Conservation (phyloP, 2,329 filamentous ascomycete genomes). For the Beauveria brongniartii region DNA sequence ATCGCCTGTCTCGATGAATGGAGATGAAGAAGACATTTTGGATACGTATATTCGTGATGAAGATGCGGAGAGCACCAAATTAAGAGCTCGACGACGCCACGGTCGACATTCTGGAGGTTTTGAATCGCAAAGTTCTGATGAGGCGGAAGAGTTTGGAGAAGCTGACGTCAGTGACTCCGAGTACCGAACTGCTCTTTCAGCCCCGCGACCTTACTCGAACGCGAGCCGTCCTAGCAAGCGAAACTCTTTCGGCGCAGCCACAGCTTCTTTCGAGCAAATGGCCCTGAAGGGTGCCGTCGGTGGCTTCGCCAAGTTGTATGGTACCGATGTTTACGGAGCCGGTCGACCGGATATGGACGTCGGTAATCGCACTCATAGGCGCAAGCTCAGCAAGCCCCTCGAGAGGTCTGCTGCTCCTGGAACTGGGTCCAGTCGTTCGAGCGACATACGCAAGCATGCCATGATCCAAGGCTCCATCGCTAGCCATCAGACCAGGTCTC, state of each 20-base stretch:
- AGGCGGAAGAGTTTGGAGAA: conserved; percentile 54
- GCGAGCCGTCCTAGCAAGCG: conserved; percentile 33
- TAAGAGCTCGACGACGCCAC: conserved; percentile 64
- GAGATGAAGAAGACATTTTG: conserved; percentile 34
- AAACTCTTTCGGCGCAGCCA: conserved; percentile 29
- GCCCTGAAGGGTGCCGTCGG: conserved; percentile 20
- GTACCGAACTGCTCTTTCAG: conserved; percentile 57
- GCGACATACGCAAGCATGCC: conserved; percentile 66
- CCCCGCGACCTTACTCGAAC: conserved; percentile 45
- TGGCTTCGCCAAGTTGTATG: conserved; percentile 26
- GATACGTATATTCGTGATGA: conserved; percentile 73
- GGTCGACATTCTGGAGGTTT: conserved; percentile 86
- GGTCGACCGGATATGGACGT: conserved; percentile 26
- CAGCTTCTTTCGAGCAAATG: conserved; percentile 36
- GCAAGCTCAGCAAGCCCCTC: conserved; percentile 27
- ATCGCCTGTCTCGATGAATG: conserved; percentile 29
- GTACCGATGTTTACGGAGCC: conserved; percentile 39
- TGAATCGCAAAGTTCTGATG: conserved; percentile 61
- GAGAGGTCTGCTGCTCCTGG: conserved; percentile 30
- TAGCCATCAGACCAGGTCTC: conserved; percentile 55
- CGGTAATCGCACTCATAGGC: conserved; percentile 15
- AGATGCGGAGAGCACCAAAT: conserved; percentile 49
- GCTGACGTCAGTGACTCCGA: conserved; percentile 58
- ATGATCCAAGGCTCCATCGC: conserved; percentile 74
- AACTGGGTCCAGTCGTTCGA: conserved; percentile 37